Base-by-base conservation (phyloP, 2,329 filamentous ascomycete species). In the Aaosphaeria pasadenensis region DNA sequence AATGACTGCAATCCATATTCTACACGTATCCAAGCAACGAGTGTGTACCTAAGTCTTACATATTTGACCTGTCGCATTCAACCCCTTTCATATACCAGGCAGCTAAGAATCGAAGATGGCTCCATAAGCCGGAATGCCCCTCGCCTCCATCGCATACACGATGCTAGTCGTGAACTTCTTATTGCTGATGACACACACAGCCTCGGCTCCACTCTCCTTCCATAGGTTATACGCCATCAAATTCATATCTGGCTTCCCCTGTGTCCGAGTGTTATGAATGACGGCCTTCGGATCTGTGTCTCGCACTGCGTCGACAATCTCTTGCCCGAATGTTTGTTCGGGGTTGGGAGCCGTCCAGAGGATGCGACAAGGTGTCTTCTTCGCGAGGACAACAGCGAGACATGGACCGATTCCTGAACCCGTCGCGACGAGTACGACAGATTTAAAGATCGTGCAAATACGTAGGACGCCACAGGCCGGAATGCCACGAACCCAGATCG, bases 141-240 rank as follows among this genome's bases (percentile, higher is more conserved):
- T 75, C 31, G 75, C 78, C 69, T 90, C 86, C 50, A 91, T 73
- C 11, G 79, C 84, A 67, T 86, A 88, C 1, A 90, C 86, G 4
- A 90, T 76, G 69, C 83, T 82, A 56, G 78, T 79, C 17, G 87
- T 90, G 40, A 89, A 79, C 52, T 73, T 79, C 49, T 87, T 84
- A 62, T 91, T 91, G 46, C 84, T 85, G 58, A 91, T 88, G 47
- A 90, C 78, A 57, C 88, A 84, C 11, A 89, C 85, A 3, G 86
- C 87, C 74, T 91, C 87, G 1, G 80, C 79, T 0, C 72, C 64
- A 31, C 74, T 76, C 45, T 80, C 71, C 50, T 68, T 69, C 51
- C 73, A 76, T 42, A 86, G 71, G 17, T 74, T 70, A 54, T 81
- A 85, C 31, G 79, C 76, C 49, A 83, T 72, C 4, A 77, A 77